These are phyloP conservation scores for Acanthamoeba sp. DNA, from an alignment of 208 protist genomes.

Conservation along the genomic window DNA sequence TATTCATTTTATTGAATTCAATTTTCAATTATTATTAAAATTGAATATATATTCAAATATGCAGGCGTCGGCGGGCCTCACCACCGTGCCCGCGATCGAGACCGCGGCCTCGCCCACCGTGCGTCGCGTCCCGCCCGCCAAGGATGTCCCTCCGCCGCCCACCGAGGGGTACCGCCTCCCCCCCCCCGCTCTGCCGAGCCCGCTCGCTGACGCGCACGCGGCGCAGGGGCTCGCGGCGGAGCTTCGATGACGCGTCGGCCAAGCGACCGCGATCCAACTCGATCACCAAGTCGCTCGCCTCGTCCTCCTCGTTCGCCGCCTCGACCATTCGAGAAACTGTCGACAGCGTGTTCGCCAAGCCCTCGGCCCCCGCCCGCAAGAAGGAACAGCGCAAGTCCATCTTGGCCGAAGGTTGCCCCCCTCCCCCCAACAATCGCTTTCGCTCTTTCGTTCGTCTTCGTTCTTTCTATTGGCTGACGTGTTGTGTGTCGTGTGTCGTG, in stretches of 20 bases:
- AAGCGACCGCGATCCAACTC: background rate
- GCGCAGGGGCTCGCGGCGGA: background rate
- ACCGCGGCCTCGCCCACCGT: background rate
- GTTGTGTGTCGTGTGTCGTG: too few species aligned
- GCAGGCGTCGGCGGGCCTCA: too few species aligned
- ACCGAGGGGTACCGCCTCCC: background rate
- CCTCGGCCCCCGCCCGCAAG: background rate
- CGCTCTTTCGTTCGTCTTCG: too few species aligned
- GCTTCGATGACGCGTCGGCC: background rate
- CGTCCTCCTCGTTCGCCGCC: background rate
- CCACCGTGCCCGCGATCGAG: background rate
- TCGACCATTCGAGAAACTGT: background rate
- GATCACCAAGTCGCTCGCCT: background rate
- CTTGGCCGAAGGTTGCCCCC: background rate
- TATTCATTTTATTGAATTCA: too few species aligned
- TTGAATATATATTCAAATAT: too few species aligned
- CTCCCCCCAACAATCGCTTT: too few species aligned
- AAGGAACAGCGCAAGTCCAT: background rate
- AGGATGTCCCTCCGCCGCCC: background rate
- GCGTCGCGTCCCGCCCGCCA: background rate
- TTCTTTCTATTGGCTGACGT: too few species aligned
- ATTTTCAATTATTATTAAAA: too few species aligned
- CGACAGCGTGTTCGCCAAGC: constrained; percentile 6
- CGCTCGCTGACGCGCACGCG: too few species aligned
- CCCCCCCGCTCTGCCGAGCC: too few species aligned